Evolutionary conservation across 345 rosid genomes (phyloP).

Genomic region (Camelina hispida): DNA sequence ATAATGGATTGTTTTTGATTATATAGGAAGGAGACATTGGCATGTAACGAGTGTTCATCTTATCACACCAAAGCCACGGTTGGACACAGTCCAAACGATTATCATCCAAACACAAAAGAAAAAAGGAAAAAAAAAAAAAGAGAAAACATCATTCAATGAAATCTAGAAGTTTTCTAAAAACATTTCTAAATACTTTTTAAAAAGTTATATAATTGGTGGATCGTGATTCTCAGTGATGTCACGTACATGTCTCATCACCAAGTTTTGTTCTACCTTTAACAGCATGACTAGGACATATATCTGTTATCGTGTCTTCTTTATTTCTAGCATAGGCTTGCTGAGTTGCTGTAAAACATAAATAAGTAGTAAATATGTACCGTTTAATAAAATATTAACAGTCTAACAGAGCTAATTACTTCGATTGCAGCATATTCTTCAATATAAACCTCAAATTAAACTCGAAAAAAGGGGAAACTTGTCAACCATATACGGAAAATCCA

Average conservation of each 20-base stretch:
- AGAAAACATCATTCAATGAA: not conserved
- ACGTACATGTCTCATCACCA: constrained; percentile 32
- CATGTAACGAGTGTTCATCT: too few species aligned
- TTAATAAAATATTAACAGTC: too few species aligned
- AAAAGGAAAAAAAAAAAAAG: too few species aligned
- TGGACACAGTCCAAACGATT: too few species aligned
- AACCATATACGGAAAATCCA: not conserved
- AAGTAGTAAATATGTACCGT: not conserved
- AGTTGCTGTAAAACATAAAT: not conserved
- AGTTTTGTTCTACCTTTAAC: constrained; percentile 10
- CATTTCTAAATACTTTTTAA: not conserved
- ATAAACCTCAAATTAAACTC: constrained; percentile 26
- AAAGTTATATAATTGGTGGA: not conserved
- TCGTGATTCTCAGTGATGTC: constrained; percentile 14
- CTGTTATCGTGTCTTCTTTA: not conserved
- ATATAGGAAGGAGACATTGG: too few species aligned
- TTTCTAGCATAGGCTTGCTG: not conserved
- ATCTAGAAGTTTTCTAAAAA: constrained; percentile 2
- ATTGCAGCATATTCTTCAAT: not conserved
- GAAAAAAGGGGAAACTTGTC: constrained; percentile 11
- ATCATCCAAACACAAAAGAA: too few species aligned
- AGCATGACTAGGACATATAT: constrained; percentile 34
- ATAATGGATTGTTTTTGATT: too few species aligned
- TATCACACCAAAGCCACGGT: too few species aligned
- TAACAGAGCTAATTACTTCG: not conserved